phyloP scores from a whole-genome alignment of 176 grass and related monocot genomes.

The Elaeis guineensis region DNA sequence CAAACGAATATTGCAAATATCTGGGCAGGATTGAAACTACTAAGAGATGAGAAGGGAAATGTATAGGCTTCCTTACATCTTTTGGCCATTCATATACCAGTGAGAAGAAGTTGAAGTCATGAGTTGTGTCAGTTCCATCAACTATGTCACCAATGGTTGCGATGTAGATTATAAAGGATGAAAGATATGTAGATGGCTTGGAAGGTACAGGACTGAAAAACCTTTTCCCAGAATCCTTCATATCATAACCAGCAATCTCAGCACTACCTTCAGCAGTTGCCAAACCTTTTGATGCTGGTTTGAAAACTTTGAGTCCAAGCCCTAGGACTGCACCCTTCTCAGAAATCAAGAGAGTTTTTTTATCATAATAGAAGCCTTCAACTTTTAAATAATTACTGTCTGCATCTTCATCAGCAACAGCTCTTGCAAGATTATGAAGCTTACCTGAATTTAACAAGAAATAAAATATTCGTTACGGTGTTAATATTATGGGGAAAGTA shows the following conservation, averaged over 20 bases:
- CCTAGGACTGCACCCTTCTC: slow-evolving; percentile 70
- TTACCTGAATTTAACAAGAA: slow-evolving; percentile 53
- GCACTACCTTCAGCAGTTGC: slow-evolving; percentile 32
- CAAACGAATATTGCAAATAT: slow-evolving; percentile 5
- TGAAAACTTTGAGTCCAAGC: slow-evolving; percentile 67
- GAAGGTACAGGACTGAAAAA: slow-evolving; percentile 58
- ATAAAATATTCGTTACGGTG: background rate
- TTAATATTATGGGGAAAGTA: background rate
- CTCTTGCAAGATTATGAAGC: slow-evolving; percentile 97
- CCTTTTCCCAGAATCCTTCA: slow-evolving; percentile 63
- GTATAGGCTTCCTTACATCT: slow-evolving; percentile 60
- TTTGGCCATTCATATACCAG: slow-evolving; percentile 86
- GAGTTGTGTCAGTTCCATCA: slow-evolving; percentile 92
- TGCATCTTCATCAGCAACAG: slow-evolving; percentile 72
- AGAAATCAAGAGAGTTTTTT: slow-evolving; percentile 46
- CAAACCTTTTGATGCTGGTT: slow-evolving; percentile 24
- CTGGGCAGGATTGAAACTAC: background rate
- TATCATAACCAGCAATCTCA: slow-evolving; percentile 31
- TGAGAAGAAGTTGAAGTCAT: slow-evolving; percentile 99
- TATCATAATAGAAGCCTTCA: slow-evolving; percentile 37
- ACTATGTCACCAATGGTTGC: slow-evolving; percentile 96
- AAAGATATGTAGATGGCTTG: slow-evolving; percentile 85
- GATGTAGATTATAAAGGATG: slow-evolving; percentile 92
- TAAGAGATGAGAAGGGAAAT: slow-evolving; percentile 6
- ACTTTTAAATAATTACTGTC: slow-evolving; percentile 45